Percentiles rank a stretch among this genome's conserved stretches.
These are phyloP conservation scores for Suhomyces wounanorum DNA, from an alignment of 1,139 yeast species.

Conservation along the genomic window DNA sequence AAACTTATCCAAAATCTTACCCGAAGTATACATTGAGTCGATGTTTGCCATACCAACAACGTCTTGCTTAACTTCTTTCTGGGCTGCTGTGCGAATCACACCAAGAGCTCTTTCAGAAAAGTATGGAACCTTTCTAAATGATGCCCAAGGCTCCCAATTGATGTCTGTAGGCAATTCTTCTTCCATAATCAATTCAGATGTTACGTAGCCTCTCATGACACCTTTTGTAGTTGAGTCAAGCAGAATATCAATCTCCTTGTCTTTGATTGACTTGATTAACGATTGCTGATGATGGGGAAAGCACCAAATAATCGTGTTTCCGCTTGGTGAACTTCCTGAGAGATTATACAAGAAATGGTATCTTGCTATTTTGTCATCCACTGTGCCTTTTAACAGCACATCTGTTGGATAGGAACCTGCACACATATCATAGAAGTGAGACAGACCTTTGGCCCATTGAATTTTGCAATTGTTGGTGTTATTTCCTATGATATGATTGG, in stretches of 20 bases:
- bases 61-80: constrained; percentile 53
- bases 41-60: constrained; percentile 60
- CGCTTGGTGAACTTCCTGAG: constrained; percentile 33
- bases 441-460: constrained; percentile 50
- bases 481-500: constrained; percentile 53
- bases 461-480: constrained; percentile 27
- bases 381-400: constrained; percentile 29
- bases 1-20: constrained; percentile 72
- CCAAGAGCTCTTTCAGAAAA: constrained; percentile 42
- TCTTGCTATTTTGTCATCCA: constrained; percentile 26
- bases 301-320: constrained; percentile 47
- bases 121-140: constrained; percentile 29
- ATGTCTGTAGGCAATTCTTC: constrained; percentile 54
- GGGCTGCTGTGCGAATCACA: constrained; percentile 51
- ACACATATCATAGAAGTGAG: constrained; percentile 50
- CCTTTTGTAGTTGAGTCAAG: constrained; percentile 75
- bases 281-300: constrained; percentile 69
- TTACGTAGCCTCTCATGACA: constrained; percentile 57
- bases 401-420: constrained; percentile 45
- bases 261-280: constrained; percentile 26
- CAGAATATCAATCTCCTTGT: constrained; percentile 34
- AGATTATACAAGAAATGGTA: constrained; percentile 34
- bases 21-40: constrained; percentile 75
- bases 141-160: constrained; percentile 61
- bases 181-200: constrained; percentile 50